Conservation (phyloP, 2,329 filamentous ascomycete genomes). For the Gnomoniopsis sp. region DNA sequence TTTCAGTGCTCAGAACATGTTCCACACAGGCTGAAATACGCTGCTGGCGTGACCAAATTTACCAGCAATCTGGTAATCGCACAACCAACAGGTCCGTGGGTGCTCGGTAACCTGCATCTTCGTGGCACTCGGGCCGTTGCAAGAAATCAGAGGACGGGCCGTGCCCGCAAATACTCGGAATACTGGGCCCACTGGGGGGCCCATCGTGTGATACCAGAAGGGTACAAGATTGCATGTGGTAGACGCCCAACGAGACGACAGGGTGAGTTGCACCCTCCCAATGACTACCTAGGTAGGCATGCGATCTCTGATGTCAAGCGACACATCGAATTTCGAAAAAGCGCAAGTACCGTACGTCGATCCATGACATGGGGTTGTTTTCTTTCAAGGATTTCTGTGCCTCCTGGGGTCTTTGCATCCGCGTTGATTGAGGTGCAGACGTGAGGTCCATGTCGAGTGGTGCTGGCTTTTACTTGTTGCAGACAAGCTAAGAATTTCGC, state of each 20-base stretch:
- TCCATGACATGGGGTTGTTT: not conserved
- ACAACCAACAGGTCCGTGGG: not conserved
- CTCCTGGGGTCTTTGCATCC: not conserved
- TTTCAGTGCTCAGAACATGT: too few species aligned
- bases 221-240: too few species aligned
- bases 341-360: not conserved
- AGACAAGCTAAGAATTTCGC: not conserved
- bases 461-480: too few species aligned
- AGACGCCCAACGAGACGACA: not conserved
- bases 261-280: not conserved
- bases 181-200: too few species aligned
- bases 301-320: not conserved
- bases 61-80: not conserved
- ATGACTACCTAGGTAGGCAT: not conserved
- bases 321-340: not conserved
- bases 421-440: too few species aligned
- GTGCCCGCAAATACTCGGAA: not conserved
- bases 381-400: not conserved
- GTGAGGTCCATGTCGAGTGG: too few species aligned
- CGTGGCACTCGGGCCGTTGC: not conserved
- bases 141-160: not conserved
- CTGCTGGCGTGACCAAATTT: not conserved
- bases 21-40: not conserved
- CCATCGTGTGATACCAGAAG: not conserved
- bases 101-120: not conserved